Conservation (phyloP, 2,329 filamentous ascomycete species). For the Colletotrichum gigasporum region DNA sequence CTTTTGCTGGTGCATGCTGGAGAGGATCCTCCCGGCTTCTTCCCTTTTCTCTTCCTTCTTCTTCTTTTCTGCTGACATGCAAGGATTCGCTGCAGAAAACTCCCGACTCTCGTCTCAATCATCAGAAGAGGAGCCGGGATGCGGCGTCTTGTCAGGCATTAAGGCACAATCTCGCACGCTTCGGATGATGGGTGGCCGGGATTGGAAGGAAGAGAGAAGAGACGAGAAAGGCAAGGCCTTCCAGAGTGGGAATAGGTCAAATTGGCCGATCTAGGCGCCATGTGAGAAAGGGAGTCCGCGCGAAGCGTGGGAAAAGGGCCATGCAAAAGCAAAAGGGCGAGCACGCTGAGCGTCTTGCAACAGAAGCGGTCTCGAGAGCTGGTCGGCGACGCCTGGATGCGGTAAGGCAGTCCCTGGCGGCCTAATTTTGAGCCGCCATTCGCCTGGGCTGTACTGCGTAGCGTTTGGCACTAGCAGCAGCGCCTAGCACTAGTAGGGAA, state of each 20-base stretch:
- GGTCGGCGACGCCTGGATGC: slow-evolving; percentile 4
- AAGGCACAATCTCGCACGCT: background rate
- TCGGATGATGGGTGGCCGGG: slow-evolving; percentile 14
- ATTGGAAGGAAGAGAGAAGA: background rate
- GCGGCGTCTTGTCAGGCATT: background rate
- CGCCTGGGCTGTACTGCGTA: background rate
- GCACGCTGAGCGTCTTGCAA: background rate
- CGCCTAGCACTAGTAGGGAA: too few species aligned
- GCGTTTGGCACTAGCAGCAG: too few species aligned
- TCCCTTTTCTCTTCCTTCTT: too few species aligned
- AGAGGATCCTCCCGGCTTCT: too few species aligned
- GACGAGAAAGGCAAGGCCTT: too few species aligned
- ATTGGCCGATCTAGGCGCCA: background rate
- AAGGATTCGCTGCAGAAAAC: too few species aligned
- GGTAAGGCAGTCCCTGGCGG: slow-evolving; percentile 23
- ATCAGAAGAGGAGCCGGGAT: background rate
- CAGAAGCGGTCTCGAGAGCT: slow-evolving; percentile 24
- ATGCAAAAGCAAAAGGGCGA: too few species aligned
- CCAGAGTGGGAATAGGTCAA: too few species aligned
- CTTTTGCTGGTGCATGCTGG: background rate
- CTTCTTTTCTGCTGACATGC: too few species aligned
- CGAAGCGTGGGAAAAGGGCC: background rate
- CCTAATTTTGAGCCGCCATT: slow-evolving; percentile 14
- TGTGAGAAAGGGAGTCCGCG: slow-evolving; percentile 15
- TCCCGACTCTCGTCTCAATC: background rate